Evolutionary conservation across 352 stramenopile genomes (phyloP).

Genomic region (Pythium phragmitis): DNA sequence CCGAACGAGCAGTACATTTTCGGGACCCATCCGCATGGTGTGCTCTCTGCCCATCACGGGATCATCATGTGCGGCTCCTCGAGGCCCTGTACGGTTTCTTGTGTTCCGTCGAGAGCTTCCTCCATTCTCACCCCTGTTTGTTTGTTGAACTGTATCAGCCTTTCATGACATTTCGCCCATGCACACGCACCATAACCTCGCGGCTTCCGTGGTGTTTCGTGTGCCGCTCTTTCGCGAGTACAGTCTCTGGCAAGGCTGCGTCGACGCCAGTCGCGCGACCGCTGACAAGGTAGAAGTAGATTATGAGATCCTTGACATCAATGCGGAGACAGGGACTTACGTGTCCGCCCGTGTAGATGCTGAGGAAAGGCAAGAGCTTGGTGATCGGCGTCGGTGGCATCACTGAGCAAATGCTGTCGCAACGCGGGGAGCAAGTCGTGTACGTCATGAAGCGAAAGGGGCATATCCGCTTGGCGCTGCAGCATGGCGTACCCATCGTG

Average conservation of each 20-base stretch:
- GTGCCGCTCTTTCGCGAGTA: constrained; percentile 80
- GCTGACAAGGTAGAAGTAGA: constrained; percentile 37
- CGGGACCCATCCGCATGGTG: constrained; percentile 72
- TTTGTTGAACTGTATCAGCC: constrained; percentile 26
- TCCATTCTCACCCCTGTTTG: neutral
- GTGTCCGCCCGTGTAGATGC: constrained; percentile 12
- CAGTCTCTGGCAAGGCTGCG: constrained; percentile 70
- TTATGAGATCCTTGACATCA: neutral
- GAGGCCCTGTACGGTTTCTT: constrained; percentile 33
- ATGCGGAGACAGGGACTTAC: no score
- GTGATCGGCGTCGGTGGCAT: constrained; percentile 82
- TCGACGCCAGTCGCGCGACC: constrained; percentile 63
- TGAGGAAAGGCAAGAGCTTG: constrained; percentile 68
- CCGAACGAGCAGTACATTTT: constrained; percentile 74
- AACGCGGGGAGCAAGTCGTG: constrained; percentile 67
- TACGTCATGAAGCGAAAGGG: constrained; percentile 83
- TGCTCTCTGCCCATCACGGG: constrained; percentile 72
- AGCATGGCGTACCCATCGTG: constrained; percentile 75
- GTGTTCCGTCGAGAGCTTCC: neutral
- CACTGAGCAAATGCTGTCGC: constrained; percentile 80
- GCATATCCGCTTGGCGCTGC: constrained; percentile 74
- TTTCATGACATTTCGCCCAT: constrained; percentile 74
- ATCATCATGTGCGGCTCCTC: constrained; percentile 58
- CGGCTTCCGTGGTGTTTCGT: constrained; percentile 72
- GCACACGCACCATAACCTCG: constrained; percentile 61